Evolutionary conservation across 495 filamentous ascomycete species (phyloP).

Genomic region (Hypomontagnella submonticulosa): DNA sequence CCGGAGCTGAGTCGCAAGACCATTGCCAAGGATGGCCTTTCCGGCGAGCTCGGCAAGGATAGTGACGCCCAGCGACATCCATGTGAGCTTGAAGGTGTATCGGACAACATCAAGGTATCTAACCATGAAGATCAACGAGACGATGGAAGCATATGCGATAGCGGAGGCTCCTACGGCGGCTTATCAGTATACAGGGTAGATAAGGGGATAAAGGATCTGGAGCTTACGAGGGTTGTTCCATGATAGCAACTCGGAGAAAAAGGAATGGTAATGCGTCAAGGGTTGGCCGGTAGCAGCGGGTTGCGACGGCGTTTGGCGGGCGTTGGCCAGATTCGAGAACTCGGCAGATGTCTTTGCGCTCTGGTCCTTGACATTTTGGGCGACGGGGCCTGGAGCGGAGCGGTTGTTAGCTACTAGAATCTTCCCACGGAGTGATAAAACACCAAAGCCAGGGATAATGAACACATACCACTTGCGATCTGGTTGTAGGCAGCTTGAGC

Average conservation of each 20-base stretch:
- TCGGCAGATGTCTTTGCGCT: conserved; percentile 75
- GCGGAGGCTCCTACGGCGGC: conserved; percentile 74
- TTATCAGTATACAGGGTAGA: conserved; percentile 56
- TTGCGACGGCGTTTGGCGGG: conserved; percentile 73
- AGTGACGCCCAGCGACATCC: conserved; percentile 71
- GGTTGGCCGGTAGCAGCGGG: conserved; percentile 85
- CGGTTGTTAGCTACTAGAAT: conserved; percentile 39
- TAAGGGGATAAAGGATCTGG: conserved; percentile 23
- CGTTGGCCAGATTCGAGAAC: conserved; percentile 77
- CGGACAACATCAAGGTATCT: conserved; percentile 91
- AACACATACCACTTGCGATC: conserved; percentile 53
- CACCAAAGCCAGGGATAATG: background rate
- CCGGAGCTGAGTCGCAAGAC: conserved; percentile 86
- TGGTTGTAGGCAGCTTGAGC: conserved; percentile 55
- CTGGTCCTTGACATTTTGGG: conserved; percentile 80
- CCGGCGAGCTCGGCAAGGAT: conserved; percentile 81
- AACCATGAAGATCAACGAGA: conserved; percentile 85
- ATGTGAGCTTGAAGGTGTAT: conserved; percentile 88
- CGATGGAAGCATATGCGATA: conserved; percentile 78
- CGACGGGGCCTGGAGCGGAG: conserved; percentile 71
- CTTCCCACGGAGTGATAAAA: conserved; percentile 6
- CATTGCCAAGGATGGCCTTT: conserved; percentile 77
- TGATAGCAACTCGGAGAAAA: conserved; percentile 88
- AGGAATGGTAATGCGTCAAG: conserved; percentile 94
- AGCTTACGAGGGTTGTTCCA: conserved; percentile 66